Base-by-base conservation (phyloP, 352 stramenopile species). In the Globisporangium polare region DNA sequence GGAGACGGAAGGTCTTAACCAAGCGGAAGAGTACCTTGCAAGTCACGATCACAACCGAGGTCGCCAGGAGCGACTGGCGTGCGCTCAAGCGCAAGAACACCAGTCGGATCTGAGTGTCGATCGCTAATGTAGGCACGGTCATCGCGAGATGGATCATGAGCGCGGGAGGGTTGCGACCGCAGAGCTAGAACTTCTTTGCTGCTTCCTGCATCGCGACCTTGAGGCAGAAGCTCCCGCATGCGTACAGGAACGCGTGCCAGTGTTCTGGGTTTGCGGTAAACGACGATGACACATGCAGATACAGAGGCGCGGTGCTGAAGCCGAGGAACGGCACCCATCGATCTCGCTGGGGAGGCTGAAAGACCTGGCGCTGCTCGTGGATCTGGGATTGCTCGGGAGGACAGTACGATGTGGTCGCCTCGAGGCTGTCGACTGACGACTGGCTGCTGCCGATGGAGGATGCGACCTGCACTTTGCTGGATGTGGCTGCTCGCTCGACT, bases 71-170 rank as follows among this genome's bases (percentile, higher is more conserved):
- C 39, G 56, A 60, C 46, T 59, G 22, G 45, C 45, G 18, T 6
- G 10, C 45, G 45, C 45, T 31, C 20, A 66, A 45, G 22, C 66
- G 62, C 54, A 76, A 52, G n/a, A 76, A 71, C 12, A 68, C 65
- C 27, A 76, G 65, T 18, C 69, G 69, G 13, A 73, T 62, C 24
- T 71, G 65, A n/a, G 62, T 63, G 53, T 76, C 69, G n/a, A 73
- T 65, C 45, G 66, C 57, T 3, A 76, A 46, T 2, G 68, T 75
- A 8, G 68, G 68, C 15, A 75, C 33, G 15, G 65, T 72, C 65
- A 72, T 67, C 13, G 62, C 47, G 8, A 63, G 65, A 45, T 75
- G 68, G 0, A 67, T 63, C 24, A 53, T 55, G 3, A 62, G 60
- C 1, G 65, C 65, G 0, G 65, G 69, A 5, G 65, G 57, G 24